Percentiles rank a stretch among this genome's conserved stretches.
These are phyloP conservation scores for Suillus fuscotomentosus DNA, from an alignment of 768 basidiomycete species.

Conservation along the genomic window DNA sequence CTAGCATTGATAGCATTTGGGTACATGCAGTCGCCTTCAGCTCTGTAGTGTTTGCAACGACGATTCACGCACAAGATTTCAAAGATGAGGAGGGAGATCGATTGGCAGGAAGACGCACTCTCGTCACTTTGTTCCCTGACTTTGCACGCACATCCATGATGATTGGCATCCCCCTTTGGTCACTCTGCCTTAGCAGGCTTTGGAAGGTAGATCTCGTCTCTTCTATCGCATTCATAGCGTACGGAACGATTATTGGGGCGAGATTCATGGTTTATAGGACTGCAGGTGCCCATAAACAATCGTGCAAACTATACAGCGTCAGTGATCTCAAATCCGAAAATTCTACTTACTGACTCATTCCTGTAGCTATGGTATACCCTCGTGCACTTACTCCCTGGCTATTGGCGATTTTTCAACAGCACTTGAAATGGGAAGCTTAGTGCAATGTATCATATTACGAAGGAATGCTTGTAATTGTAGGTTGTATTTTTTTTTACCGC, in stretches of 20 bases:
- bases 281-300: neutral
- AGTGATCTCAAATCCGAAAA: neutral
- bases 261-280: constrained; percentile 2
- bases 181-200: constrained; percentile 1
- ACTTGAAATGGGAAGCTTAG: neutral
- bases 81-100: constrained; percentile 36
- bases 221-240: neutral
- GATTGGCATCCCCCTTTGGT: constrained; percentile 7
- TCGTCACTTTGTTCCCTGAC: constrained; percentile 36
- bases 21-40: constrained; percentile 22
- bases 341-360: neutral
- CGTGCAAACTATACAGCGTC: constrained; percentile 6
- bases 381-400: constrained; percentile 9
- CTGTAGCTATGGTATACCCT: constrained; percentile 7
- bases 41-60: constrained; percentile 22
- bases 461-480: too few relatives aligned
- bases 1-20: constrained; percentile 5
- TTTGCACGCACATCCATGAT: constrained; percentile 2
- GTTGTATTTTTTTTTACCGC: too few relatives aligned
- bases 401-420: constrained; percentile 9
- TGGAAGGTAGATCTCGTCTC: constrained; percentile 2
- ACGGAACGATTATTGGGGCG: neutral
- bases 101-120: constrained; percentile 29
- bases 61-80: constrained; percentile 20
- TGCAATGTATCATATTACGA: neutral